These are phyloP conservation scores for Chrysoporthe austroafricana DNA, from an alignment of 2,329 filamentous ascomycete species.

Conservation along the genomic window DNA sequence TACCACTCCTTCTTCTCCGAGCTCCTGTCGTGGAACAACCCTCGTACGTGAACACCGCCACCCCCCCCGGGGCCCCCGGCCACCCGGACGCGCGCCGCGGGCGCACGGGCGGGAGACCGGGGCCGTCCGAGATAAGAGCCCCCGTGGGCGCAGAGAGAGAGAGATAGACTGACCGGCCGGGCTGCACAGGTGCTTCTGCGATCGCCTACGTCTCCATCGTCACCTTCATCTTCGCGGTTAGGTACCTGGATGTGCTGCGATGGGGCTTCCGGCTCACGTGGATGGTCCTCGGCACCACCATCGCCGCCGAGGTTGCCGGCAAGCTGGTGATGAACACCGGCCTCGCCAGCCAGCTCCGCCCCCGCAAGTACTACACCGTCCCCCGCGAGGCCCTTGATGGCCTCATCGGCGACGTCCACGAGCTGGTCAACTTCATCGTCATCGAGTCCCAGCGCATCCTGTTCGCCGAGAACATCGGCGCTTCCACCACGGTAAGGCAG, in stretches of 20 bases:
- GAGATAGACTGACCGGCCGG: conserved; percentile 32
- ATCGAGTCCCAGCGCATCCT: conserved; percentile 71
- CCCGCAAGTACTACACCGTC: conserved; percentile 69
- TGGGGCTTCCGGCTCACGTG: conserved; percentile 69
- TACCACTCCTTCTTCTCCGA: conserved; percentile 74
- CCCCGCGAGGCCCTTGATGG: conserved; percentile 64
- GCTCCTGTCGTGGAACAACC: conserved; percentile 71
- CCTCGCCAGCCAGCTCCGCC: conserved; percentile 67
- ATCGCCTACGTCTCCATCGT: conserved; percentile 66
- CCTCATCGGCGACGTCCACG: conserved; percentile 66
- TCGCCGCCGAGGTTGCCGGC: conserved; percentile 63
- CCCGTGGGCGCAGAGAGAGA: background rate
- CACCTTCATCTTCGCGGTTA: conserved; percentile 62
- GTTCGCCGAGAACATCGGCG: conserved; percentile 68
- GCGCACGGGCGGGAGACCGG: background rate
- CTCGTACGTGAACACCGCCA: conserved; percentile 51
- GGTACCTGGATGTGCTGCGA: conserved; percentile 69
- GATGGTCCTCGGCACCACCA: conserved; percentile 63
- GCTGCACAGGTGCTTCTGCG: conserved; percentile 59
- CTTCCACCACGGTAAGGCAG: conserved; percentile 61
- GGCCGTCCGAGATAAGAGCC: background rate
- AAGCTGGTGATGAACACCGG: conserved; percentile 65
- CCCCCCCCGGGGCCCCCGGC: background rate
- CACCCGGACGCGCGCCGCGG: background rate
- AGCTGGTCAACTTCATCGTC: conserved; percentile 73